Evolutionary conservation across 306 rosid species (phyloP).

Genomic region (Calophaca sinica): DNA sequence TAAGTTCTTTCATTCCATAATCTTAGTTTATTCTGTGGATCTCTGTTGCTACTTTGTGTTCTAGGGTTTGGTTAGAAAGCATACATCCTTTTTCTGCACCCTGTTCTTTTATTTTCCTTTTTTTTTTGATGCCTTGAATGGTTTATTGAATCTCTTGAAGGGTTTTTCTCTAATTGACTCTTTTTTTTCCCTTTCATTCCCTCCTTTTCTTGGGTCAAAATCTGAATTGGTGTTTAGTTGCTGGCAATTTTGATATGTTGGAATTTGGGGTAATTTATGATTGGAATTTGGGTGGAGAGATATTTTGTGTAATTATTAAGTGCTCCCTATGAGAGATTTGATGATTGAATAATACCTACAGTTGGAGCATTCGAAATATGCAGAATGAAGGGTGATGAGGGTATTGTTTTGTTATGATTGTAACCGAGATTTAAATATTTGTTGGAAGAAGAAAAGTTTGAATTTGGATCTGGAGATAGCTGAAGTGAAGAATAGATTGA

Average conservation of each 20-base stretch:
- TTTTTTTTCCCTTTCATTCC: not conserved
- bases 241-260: constrained; percentile 5
- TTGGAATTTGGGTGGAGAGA: not conserved
- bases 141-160: constrained; percentile 31
- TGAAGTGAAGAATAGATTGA: constrained; percentile 32
- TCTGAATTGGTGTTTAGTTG: constrained; percentile 37
- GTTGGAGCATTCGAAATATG: constrained; percentile 25
- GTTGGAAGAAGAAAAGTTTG: constrained; percentile 19
- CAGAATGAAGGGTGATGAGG: constrained; percentile 38
- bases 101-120: not conserved
- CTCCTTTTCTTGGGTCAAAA: constrained; percentile 29
- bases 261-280: constrained; percentile 36
- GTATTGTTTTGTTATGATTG: not conserved
- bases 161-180: constrained; percentile 6
- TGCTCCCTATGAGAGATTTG: constrained; percentile 36
- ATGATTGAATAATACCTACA: constrained; percentile 18
- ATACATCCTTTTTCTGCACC: not conserved
- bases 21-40: constrained; percentile 15
- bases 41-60: constrained; percentile 34
- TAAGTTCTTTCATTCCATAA: constrained; percentile 41
- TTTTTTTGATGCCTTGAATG: not conserved
- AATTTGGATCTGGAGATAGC: constrained; percentile 41
- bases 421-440: constrained; percentile 6
- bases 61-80: constrained; percentile 40
- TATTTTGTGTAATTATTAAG: not conserved